phyloP scores from a whole-genome alignment of 176 grass and related monocot genomes.

The Ensete ventricosum region DNA sequence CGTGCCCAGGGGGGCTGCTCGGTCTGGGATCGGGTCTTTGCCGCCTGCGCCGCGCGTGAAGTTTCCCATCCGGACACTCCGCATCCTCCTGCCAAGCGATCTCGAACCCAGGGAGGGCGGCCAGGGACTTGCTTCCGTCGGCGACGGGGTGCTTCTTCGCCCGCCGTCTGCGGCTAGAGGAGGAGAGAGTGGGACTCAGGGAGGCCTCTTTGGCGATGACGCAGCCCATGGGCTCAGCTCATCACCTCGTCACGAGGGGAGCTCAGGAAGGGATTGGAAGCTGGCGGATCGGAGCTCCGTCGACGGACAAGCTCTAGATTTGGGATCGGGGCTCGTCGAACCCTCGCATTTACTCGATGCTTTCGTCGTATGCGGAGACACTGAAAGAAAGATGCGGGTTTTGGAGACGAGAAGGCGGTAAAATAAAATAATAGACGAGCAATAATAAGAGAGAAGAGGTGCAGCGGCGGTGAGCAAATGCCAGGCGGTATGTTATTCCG shows the following conservation, averaged over 20 bases:
- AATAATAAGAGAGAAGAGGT: not conserved
- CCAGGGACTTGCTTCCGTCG: not conserved
- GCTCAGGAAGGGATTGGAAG: not conserved
- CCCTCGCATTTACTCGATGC: not conserved
- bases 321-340: not conserved
- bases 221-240: constrained; percentile 12
- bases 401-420: not conserved
- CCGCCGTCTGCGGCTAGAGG: not conserved
- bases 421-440: not conserved
- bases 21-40: not conserved
- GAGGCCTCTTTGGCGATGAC: constrained; percentile 4
- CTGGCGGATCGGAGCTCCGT: not conserved
- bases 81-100: not conserved
- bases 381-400: not conserved
- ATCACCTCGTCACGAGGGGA: not conserved
- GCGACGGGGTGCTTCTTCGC: not conserved
- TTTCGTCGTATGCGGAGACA: not conserved
- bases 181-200: not conserved
- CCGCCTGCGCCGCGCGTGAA: not conserved
- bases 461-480: not conserved
- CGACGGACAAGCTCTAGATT: not conserved
- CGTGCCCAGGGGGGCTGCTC: not conserved
- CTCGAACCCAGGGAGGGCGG: not conserved
- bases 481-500: not conserved
- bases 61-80: not conserved